phyloP scores from a whole-genome alignment of 2,329 filamentous ascomycete species.

The Aureobasidium mangrovei region DNA sequence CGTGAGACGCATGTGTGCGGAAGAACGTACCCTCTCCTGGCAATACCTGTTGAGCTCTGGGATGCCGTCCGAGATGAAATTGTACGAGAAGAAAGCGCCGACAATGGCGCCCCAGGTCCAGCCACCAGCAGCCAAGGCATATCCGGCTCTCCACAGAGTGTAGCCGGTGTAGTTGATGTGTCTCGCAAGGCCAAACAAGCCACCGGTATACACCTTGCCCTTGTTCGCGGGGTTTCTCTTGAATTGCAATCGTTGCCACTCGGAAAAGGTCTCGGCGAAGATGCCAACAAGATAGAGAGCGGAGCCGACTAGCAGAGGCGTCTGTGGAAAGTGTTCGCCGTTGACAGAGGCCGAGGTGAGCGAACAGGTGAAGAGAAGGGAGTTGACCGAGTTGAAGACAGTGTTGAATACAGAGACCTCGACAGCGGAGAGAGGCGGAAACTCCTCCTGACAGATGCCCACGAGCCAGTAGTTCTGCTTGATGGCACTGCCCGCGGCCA shows the following conservation, averaged over 20 bases:
- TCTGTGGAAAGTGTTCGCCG: constrained; percentile 34
- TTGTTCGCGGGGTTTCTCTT: constrained; percentile 44
- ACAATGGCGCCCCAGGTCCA: constrained; percentile 36
- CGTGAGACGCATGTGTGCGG: neutral
- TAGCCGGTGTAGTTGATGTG: constrained; percentile 50
- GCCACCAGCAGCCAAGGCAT: constrained; percentile 41
- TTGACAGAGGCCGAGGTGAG: constrained; percentile 39
- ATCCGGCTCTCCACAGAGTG: constrained; percentile 43
- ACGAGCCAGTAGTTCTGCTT: constrained; percentile 52
- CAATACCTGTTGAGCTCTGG: constrained; percentile 45
- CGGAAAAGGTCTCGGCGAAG: constrained; percentile 45
- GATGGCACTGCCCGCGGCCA: constrained; percentile 43
- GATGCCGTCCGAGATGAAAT: constrained; percentile 38
- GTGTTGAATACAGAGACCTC: constrained; percentile 46
- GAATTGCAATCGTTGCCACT: constrained; percentile 48
- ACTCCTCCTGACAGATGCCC: constrained; percentile 41
- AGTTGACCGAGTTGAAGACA: constrained; percentile 46
- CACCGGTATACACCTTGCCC: constrained; percentile 43
- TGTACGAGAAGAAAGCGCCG: constrained; percentile 34
- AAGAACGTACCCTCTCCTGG: constrained; percentile 29
- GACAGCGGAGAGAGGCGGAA: constrained; percentile 37
- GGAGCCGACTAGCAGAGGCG: constrained; percentile 40
- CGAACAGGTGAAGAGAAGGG: constrained; percentile 44
- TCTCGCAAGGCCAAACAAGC: constrained; percentile 41
- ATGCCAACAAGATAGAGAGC: constrained; percentile 45